phyloP scores from a whole-genome alignment of 495 filamentous ascomycete species.

The Xylaria bambusicola region DNA sequence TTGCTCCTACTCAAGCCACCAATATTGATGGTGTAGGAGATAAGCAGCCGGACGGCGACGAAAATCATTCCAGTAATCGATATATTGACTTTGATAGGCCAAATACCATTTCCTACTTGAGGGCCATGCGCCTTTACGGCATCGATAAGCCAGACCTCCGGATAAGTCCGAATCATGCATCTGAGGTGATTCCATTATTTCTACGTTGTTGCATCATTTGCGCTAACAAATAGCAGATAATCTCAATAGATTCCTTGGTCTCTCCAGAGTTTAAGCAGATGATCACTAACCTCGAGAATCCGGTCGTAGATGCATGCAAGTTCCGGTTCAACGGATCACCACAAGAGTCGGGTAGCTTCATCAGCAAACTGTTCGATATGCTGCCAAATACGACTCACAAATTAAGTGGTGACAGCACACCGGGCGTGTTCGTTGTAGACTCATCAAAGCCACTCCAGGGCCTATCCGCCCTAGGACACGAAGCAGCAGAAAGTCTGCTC shows the following conservation, averaged over 20 bases:
- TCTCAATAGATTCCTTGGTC: slow-evolving; percentile 61
- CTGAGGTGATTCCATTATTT: slow-evolving; percentile 39
- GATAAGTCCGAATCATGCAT: slow-evolving; percentile 32
- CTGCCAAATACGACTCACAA: slow-evolving; percentile 59
- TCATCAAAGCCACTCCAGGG: slow-evolving; percentile 69
- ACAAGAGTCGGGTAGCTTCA: slow-evolving; percentile 57
- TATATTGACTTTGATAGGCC: too few relatives aligned
- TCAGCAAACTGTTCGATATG: slow-evolving; percentile 66
- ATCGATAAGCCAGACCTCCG: slow-evolving; percentile 91
- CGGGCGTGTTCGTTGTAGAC: slow-evolving; percentile 75
- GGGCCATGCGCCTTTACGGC: slow-evolving; percentile 80
- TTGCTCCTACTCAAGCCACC: too few relatives aligned
- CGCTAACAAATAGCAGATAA: slow-evolving; percentile 53
- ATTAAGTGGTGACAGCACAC: slow-evolving; percentile 67
- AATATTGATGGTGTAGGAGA: too few relatives aligned
- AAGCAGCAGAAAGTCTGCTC: slow-evolving; percentile 43
- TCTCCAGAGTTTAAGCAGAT: slow-evolving; percentile 68
- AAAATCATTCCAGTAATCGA: too few relatives aligned
- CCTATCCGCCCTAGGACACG: slow-evolving; percentile 72
- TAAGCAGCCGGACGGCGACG: too few relatives aligned
- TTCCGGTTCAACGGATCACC: slow-evolving; percentile 47
- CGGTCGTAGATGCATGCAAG: slow-evolving; percentile 72
- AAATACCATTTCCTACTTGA: slow-evolving; percentile 63
- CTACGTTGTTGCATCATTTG: background rate
- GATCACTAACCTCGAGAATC: slow-evolving; percentile 63